Percentiles rank a stretch among this genome's conserved stretches.
phyloP scores from a whole-genome alignment of 2,329 filamentous ascomycete genomes.

The Botrytis medusae region DNA sequence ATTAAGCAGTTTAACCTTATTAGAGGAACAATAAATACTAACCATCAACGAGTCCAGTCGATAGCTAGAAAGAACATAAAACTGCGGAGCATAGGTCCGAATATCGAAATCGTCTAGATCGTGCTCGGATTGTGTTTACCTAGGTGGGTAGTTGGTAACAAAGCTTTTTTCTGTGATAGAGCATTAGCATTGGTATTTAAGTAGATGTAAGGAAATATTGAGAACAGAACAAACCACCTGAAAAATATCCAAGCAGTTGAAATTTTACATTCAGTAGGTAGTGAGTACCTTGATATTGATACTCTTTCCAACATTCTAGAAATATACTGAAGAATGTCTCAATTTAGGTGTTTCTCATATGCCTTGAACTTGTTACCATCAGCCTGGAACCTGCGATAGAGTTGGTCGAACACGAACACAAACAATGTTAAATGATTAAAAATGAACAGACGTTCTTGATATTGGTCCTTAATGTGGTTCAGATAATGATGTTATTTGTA shows the following conservation, averaged over 20 bases:
- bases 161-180: not conserved
- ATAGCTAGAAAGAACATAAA: not conserved
- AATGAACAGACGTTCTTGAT: not conserved
- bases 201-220: not conserved
- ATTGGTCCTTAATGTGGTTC: not conserved
- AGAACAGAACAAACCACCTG: not conserved
- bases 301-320: not conserved
- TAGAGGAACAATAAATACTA: not conserved
- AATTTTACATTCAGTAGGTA: not conserved
- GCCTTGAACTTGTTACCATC: not conserved
- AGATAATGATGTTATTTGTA: not conserved
- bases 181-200: not conserved
- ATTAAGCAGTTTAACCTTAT: not conserved
- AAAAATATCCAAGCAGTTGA: not conserved
- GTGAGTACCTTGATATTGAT: not conserved
- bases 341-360: not conserved
- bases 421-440: not conserved
- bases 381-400: not conserved
- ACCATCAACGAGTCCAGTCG: not conserved
- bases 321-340: not conserved
- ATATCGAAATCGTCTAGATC: not conserved
- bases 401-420: not conserved
- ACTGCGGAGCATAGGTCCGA: not conserved
- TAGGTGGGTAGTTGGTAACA: not conserved
- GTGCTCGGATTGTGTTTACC: not conserved